Conservation (phyloP, 441 rosid species). For the Aleurites moluccanus region DNA sequence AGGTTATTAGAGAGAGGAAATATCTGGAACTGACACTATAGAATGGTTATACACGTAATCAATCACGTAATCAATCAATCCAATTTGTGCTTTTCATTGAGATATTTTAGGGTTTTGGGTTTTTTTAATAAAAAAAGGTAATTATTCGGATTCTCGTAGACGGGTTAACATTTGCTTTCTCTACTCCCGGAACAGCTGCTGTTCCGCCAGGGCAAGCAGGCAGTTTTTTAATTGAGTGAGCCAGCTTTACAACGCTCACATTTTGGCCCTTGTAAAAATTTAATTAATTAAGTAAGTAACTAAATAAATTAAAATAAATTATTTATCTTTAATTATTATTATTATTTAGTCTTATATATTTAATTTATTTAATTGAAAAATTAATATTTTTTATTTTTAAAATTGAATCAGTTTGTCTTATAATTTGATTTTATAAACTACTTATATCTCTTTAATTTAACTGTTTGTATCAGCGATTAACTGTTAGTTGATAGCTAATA, state of each 20-base stretch:
- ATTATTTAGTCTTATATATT: too few species aligned
- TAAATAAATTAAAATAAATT: too few species aligned
- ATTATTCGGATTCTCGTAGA: constrained; percentile 13
- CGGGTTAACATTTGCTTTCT: background rate
- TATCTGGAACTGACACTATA: constrained; percentile 17
- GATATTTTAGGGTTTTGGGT: background rate
- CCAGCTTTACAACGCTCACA: background rate
- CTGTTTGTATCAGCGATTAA: too few species aligned
- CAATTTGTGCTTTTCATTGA: background rate
- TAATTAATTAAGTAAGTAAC: too few species aligned
- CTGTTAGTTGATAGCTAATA: too few species aligned
- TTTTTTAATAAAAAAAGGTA: too few species aligned
- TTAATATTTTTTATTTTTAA: too few species aligned
- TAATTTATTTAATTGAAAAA: too few species aligned
- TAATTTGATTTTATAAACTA: too few species aligned
- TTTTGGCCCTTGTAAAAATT: background rate
- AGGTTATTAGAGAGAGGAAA: constrained; percentile 16
- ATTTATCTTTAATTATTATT: too few species aligned
- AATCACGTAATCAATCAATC: constrained; percentile 23
- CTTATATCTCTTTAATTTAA: too few species aligned
- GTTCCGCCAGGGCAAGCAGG: constrained; percentile 14
- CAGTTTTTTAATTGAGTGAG: background rate
- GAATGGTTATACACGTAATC: constrained; percentile 29
- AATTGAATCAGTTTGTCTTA: too few species aligned
- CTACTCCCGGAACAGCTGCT: constrained; percentile 14